Evolutionary conservation across 345 rosid species (phyloP), one percentile per base, ranked within the genome.

Genomic region (Eucalyptus sp.): DNA sequence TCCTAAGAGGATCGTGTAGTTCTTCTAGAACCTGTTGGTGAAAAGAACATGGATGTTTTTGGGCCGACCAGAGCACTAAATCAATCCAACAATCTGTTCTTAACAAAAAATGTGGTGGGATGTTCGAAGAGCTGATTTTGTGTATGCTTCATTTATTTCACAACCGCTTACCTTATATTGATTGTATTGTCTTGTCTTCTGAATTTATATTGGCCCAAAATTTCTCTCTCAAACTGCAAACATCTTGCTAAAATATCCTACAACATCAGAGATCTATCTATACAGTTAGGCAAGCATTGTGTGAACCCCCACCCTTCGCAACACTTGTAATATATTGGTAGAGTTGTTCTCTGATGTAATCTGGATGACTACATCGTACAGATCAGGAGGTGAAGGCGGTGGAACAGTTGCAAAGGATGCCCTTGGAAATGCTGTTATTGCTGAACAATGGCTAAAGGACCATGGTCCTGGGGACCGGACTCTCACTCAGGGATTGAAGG

Each of bases 371-470:
- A 41, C 81, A 49, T 51, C 11, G 16, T 50, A 62, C 93, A 96
- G 99, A 54, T 46, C 89, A 18, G 92, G 95, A 87, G 94, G 94
- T 90, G 92, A 76, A 20, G 93, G 94, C 88, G 97, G 94, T 68
- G 99, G 98, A 88, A 96, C 94, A 11, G n/a, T 92, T 87, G 99
- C 99, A 89, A 96, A 96, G 91, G 99, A 97, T 93, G 99, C 99
- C 29, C 1, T 95, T 43, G 99, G 98, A 85, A 96, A 96, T 52
- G 98, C 96, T 91, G 89, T 96, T 41, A 4, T 95, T 88, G 97
- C 94, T 33, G 93, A 80, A 0, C 93, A 96, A 89, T 97, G 99
- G 99, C 95, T 96, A 51, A 93, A 96, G 94, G 93, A 89, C 86
- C 99, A 96, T 88, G 96, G 95, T 88, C 93, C 98, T 48, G 99